Evolutionary conservation across 129 eudicot genomes (phyloP), one percentile per base, ranked within the genome.

Genomic region (Pittosporum tobira): DNA sequence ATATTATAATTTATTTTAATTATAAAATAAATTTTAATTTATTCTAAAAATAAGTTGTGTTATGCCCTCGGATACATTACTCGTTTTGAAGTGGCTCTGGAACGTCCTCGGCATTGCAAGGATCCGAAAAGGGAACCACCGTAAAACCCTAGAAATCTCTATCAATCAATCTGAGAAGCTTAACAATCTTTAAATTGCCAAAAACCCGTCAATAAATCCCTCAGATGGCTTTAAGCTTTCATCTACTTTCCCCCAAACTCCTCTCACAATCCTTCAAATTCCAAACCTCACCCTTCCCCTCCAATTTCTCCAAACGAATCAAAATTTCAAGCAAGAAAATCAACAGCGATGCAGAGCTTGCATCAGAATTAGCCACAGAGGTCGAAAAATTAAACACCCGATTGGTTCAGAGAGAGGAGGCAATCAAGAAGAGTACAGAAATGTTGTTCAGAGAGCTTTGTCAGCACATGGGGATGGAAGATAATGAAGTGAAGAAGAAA

Each of bases 351-450:
- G 42, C 78, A 44, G 70, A 66, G 28, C 71, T 83, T 7, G 83
- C 88, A 3, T 45, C 53, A 25, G 85, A 71, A 13, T 65, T 83
- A 6, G 64, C 80, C 26, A 42, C 68, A 26, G 86, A 81, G 57
- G 73, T 76, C 6, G 68, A 69, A 52, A 84, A 67, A 63, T 9
- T 88, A 49, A 84, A 68, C 7, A 59, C 76, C 68, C 77, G 68
- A 7, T 24, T 51, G 44, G 51, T 52, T 4, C 68, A 84, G 43
- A 59, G 67, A 62, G 84, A 81, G 44, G 79, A 78, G 52, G 96
- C 89, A 21, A 54, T 84, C 73, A 73, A 63, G 57, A 74, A 71
- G 51, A 84, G 89, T 77, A 73, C 42, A 42, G 61, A 84, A 59
- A 25, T 88, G 3, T 36, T 88, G 59, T 81, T 84, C 62, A 29